Percentiles rank a stretch among this genome's conserved stretches.
phyloP scores from a whole-genome alignment of 1,284 basidiomycete genomes.

The Marasmius oreades region DNA sequence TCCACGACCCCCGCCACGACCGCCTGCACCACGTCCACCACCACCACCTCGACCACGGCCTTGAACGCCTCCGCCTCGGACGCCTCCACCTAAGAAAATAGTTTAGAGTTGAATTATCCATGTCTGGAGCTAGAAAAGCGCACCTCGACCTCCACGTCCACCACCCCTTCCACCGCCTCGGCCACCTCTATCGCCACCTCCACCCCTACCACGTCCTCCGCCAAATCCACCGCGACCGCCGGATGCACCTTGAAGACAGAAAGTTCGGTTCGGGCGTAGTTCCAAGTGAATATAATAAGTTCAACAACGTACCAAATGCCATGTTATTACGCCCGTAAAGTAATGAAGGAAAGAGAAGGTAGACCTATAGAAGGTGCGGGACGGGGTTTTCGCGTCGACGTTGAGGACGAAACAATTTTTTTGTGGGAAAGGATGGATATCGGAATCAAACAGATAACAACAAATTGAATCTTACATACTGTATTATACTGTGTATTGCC shows the following conservation, averaged over 20 bases:
- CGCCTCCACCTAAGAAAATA: constrained; percentile 21
- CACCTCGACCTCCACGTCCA: constrained; percentile 21
- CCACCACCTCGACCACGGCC: constrained; percentile 37
- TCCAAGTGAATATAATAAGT: neutral
- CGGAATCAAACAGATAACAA: neutral
- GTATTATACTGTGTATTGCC: no score
- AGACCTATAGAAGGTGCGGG: neutral
- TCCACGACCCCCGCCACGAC: constrained; percentile 48
- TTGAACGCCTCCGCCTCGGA: constrained; percentile 39
- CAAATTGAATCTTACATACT: neutral
- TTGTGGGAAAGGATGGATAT: constrained; percentile 1
- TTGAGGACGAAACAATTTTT: constrained; percentile 6
- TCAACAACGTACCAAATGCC: constrained; percentile 22
- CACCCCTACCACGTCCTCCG: constrained; percentile 24
- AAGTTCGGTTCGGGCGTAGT: neutral
- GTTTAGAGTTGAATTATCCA: neutral
- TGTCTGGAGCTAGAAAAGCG: constrained; percentile 1
- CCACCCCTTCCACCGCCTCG: constrained; percentile 31
- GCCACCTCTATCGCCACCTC: constrained; percentile 25
- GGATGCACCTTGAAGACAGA: constrained; percentile 39
- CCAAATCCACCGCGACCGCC: constrained; percentile 42
- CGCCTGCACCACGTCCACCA: constrained; percentile 42
- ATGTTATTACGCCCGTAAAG: constrained; percentile 14
- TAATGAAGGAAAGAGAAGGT: constrained; percentile 1
- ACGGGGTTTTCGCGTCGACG: neutral